Conservation (phyloP, 2,329 filamentous ascomycete genomes). For the Endoconidiophora polonica region DNA sequence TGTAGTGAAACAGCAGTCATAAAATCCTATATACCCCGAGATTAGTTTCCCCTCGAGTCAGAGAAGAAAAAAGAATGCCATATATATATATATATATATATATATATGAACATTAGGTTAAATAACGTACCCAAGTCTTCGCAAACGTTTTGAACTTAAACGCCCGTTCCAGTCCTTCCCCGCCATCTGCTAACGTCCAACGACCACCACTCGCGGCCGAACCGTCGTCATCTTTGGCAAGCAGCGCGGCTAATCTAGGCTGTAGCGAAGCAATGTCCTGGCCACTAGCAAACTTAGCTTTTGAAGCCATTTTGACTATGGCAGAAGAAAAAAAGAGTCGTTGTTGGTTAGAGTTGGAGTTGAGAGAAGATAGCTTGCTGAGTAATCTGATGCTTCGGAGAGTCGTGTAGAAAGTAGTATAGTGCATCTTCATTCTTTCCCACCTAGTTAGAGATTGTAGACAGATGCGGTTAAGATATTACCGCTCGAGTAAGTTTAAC, state of each 20-base stretch:
- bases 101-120: too few relatives aligned
- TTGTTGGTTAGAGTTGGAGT: not conserved
- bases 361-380: too few relatives aligned
- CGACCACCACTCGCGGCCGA: slow-evolving; percentile 16
- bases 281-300: slow-evolving; percentile 26
- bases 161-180: slow-evolving; percentile 39
- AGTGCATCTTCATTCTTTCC: too few relatives aligned
- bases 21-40: slow-evolving; percentile 32
- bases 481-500: too few relatives aligned
- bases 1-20: slow-evolving; percentile 56
- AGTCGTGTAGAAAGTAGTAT: too few relatives aligned
- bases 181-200: slow-evolving; percentile 35
- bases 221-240: slow-evolving; percentile 14
- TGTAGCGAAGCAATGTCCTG: slow-evolving; percentile 25
- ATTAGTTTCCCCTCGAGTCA: not conserved
- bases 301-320: not conserved
- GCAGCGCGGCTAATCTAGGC: slow-evolving; percentile 23
- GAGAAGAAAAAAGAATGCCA: too few relatives aligned
- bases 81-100: slow-evolving; percentile 16
- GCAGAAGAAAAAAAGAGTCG: too few relatives aligned
- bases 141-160: slow-evolving; percentile 50
- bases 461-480: not conserved
- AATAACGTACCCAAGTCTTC: slow-evolving; percentile 39
- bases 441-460: not conserved
- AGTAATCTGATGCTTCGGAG: too few relatives aligned